Evolutionary conservation across 2,329 filamentous ascomycete genomes (phyloP).

Genomic region (Botryotinia calthae): DNA sequence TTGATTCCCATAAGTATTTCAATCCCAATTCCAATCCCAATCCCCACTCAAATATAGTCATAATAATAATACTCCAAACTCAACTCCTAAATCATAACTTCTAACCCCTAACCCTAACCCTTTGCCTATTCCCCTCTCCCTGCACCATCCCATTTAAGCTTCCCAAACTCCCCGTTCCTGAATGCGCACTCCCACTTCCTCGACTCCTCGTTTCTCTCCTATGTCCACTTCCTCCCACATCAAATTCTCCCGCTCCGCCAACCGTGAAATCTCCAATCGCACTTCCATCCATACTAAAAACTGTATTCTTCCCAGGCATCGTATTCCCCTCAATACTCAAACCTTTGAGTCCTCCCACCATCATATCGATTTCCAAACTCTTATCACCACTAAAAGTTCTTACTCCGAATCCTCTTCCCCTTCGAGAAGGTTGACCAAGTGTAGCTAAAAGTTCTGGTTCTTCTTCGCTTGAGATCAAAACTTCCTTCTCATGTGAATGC

Average conservation of each 20-base stretch:
- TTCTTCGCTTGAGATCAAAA: not conserved
- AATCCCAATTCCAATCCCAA: not conserved
- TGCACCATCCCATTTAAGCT: not conserved
- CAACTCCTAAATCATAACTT: not conserved
- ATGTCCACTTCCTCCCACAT: not conserved
- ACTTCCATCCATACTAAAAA: slow-evolving; percentile 10
- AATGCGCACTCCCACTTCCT: not conserved
- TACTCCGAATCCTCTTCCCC: slow-evolving; percentile 1
- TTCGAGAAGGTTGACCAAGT: not conserved
- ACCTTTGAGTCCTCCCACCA: not conserved
- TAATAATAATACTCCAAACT: not conserved
- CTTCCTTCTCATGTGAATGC: not conserved
- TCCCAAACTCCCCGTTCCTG: not conserved
- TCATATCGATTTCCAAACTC: slow-evolving; percentile 1
- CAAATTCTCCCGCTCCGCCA: not conserved
- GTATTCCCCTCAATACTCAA: not conserved
- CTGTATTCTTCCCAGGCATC: not conserved
- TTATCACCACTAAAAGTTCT: slow-evolving; percentile 14
- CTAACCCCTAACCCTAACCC: not conserved
- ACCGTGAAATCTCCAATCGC: not conserved
- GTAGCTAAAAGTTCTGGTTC: not conserved
- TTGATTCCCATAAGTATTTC: too few relatives aligned
- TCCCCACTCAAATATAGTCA: not conserved
- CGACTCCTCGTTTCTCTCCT: not conserved
- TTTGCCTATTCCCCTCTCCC: not conserved